Conservation (phyloP, 768 basidiomycete species). For the Candolleomyces eurysporus region DNA sequence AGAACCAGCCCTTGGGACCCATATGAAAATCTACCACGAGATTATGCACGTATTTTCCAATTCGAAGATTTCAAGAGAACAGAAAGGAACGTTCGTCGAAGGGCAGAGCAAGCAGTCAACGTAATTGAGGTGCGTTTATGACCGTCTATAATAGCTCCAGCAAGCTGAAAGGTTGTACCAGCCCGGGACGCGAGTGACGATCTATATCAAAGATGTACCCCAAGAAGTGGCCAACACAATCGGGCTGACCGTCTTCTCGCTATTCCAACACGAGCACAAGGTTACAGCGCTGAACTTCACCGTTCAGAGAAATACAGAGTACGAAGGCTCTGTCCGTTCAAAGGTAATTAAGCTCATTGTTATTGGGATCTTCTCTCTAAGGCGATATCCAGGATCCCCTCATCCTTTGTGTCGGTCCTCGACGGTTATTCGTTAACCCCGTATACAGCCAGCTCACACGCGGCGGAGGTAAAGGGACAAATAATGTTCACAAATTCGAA, state of each 20-base stretch:
- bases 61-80: slow-evolving; percentile 94
- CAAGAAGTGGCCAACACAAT: slow-evolving; percentile 42
- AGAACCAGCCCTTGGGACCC: slow-evolving; percentile 97
- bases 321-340: slow-evolving; percentile 80
- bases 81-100: slow-evolving; percentile 63
- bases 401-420: slow-evolving; percentile 84
- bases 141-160: neutral
- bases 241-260: slow-evolving; percentile 68
- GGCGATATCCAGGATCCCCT: slow-evolving; percentile 66
- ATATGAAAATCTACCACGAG: slow-evolving; percentile 90
- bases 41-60: slow-evolving; percentile 94
- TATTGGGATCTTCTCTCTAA: slow-evolving; percentile 5
- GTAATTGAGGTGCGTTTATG: slow-evolving; percentile 59
- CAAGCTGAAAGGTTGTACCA: slow-evolving; percentile 26
- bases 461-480: slow-evolving; percentile 86
- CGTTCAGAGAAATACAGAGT: slow-evolving; percentile 94
- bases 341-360: slow-evolving; percentile 54
- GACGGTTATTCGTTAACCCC: slow-evolving; percentile 81
- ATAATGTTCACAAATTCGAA: slow-evolving; percentile 98
- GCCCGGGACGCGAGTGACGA: slow-evolving; percentile 79
- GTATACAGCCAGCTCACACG: slow-evolving; percentile 90
- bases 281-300: slow-evolving; percentile 89
- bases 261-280: slow-evolving; percentile 96
- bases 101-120: slow-evolving; percentile 58
- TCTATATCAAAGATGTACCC: slow-evolving; percentile 77